Conservation (phyloP, 305 asterid genomes). For the Fraxinus greggii region DNA sequence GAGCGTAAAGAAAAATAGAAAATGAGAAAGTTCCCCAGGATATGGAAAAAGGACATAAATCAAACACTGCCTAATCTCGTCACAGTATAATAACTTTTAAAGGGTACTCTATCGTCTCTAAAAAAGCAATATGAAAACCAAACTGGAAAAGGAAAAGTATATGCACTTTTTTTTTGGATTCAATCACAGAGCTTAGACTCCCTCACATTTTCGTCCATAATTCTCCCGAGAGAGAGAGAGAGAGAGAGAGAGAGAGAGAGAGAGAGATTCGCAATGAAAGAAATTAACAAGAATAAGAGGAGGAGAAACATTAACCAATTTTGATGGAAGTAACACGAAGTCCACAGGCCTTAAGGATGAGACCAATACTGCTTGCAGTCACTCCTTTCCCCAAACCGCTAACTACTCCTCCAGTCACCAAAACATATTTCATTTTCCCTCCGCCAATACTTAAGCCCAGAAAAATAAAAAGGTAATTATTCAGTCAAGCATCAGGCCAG, state of each 20-base stretch:
- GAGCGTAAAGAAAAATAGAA: neutral
- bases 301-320: conserved; percentile 36
- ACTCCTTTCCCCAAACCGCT: conserved; percentile 67
- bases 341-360: conserved; percentile 56
- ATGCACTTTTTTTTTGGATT: neutral
- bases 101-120: neutral
- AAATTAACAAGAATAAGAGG: neutral
- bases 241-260: neutral
- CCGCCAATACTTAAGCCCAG: neutral
- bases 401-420: conserved; percentile 60
- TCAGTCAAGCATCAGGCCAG: neutral
- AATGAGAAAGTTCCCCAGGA: neutral
- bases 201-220: neutral
- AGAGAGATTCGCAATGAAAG: neutral
- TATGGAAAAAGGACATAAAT: neutral
- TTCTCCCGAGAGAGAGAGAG: neutral
- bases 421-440: conserved; percentile 50
- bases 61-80: neutral
- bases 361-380: conserved; percentile 60
- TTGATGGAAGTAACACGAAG: conserved; percentile 56
- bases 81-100: neutral
- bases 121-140: neutral
- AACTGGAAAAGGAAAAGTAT: neutral
- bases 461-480: neutral
- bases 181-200: neutral